A percentile compares a stretch with the other conserved stretches of the same genome.
Conservation (phyloP, 2,329 filamentous ascomycete species). For the Dactylellina cionopaga region DNA sequence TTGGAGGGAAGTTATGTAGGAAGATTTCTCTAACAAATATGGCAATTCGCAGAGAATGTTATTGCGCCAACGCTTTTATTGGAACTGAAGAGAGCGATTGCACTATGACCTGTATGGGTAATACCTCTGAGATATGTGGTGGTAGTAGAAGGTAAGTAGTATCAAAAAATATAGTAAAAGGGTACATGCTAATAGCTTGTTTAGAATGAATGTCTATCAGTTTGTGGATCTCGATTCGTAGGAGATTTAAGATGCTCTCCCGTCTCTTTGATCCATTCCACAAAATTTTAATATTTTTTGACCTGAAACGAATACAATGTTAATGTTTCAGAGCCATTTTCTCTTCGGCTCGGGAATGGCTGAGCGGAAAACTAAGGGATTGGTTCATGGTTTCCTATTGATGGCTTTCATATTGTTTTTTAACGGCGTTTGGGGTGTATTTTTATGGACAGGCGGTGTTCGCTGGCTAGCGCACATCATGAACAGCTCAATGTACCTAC, state of each 20-base stretch:
- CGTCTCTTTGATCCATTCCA: no score
- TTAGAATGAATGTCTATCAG: conserved; percentile 43
- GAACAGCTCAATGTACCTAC: no score
- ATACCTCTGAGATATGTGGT: conserved; percentile 35
- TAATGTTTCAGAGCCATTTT: no score
- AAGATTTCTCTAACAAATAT: not conserved
- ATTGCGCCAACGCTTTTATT: conserved; percentile 25
- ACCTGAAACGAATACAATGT: no score
- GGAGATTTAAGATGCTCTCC: not conserved
- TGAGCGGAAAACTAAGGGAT: no score
- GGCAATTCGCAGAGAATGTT: conserved; percentile 24
- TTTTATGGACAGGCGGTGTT: no score
- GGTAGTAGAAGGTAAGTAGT: conserved; percentile 18
- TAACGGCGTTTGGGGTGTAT: no score
- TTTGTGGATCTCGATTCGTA: not conserved
- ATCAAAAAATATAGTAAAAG: not conserved
- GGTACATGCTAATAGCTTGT: not conserved
- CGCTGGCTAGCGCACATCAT: no score
- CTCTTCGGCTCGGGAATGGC: no score
- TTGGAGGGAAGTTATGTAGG: not conserved
- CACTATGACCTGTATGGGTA: conserved; percentile 21
- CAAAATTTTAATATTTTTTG: no score
- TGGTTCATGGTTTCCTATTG: no score
- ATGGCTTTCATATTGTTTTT: no score
- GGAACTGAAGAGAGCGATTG: conserved; percentile 1